Percentiles rank a stretch among this genome's conserved stretches.
These are phyloP conservation scores for Cicer judaicum DNA, from an alignment of 306 rosid species.

Conservation along the genomic window DNA sequence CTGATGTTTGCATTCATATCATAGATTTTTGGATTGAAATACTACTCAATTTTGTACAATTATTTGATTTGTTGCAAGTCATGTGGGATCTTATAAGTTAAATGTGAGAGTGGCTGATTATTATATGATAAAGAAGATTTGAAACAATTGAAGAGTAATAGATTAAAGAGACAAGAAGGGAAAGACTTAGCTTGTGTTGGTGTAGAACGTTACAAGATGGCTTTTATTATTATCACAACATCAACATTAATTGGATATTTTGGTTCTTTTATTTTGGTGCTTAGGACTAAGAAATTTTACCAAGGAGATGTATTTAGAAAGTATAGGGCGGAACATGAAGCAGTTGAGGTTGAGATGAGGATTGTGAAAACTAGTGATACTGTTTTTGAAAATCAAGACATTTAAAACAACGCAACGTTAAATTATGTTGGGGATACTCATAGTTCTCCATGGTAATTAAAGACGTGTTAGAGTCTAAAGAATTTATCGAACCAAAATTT, in stretches of 20 bases:
- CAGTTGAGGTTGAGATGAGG: too few species aligned
- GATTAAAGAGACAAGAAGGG: slow-evolving; percentile 41
- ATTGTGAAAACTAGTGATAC: too few species aligned
- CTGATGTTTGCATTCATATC: slow-evolving; percentile 68
- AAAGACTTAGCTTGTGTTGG: slow-evolving; percentile 42
- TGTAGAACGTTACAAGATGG: too few species aligned
- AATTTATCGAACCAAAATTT: too few species aligned
- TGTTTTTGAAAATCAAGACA: not conserved
- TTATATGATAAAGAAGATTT: too few species aligned
- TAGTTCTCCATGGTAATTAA: too few species aligned
- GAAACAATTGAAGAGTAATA: slow-evolving; percentile 47
- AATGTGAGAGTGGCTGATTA: too few species aligned
- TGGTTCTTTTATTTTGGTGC: slow-evolving; percentile 56
- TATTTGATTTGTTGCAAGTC: too few species aligned
- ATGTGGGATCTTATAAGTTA: too few species aligned
- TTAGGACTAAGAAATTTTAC: slow-evolving; percentile 66
- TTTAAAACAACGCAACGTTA: not conserved
- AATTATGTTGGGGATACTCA: not conserved
- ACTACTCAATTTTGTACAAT: not conserved
- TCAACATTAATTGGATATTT: not conserved
- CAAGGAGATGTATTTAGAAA: slow-evolving; percentile 56
- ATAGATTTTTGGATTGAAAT: slow-evolving; percentile 69
- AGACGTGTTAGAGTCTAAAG: too few species aligned
- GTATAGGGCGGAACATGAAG: slow-evolving; percentile 45
- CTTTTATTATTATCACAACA: too few species aligned